Base-by-base conservation (phyloP, 2,329 filamentous ascomycete species). In the Alternaria solani region DNA sequence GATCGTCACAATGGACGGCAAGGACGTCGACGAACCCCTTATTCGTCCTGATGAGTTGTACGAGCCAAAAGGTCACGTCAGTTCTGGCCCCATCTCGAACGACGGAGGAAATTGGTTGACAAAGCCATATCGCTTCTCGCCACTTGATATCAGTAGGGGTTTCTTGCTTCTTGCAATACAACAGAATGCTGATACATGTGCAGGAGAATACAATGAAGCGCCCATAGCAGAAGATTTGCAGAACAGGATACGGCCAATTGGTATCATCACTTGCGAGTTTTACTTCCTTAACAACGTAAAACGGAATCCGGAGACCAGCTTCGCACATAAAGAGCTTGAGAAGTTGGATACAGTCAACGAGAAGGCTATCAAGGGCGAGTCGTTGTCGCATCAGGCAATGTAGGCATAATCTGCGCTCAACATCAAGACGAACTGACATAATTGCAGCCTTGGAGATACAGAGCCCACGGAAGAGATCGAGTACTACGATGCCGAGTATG, bases 1-100 rank as follows among this genome's bases (percentile, higher is more conserved):
- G n/a, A 12, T 51, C 5, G 28, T 72, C 28, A 56, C 49, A 5
- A 48, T 75, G 4, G 69, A 75, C 26, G 71, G 73, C 5, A 57
- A 63, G 7, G 28, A 61, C 11, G 30, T 67, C 8, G 53, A 61
- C 5, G 44, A 57, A 23, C 55, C 47, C 1, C 23, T 66, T 23
- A 54, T 61, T 28, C 55, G 55, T 7, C 54, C 55, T 2, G 28
- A 25, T 5, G 59, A 63, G 20, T 42, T 66, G 0, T 62, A 56
- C 42, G 23, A 61, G 2, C 11, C 28, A 4, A 20, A 57, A 5
- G 55, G 44, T 3, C 57, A 62, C 20, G 20, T 44, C 12, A 63
- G 59, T 30, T 36, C 23, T 16, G 61, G 61, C 1, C 18, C 59
- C 2, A 55, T 64, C 41, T 57, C 56, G 7, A 48, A 56, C 11